A percentile compares a stretch with the other conserved stretches of the same genome.
These are phyloP conservation scores for Magnaporthiopsis incrustans DNA, from an alignment of 2,329 filamentous ascomycete genomes.

Conservation along the genomic window DNA sequence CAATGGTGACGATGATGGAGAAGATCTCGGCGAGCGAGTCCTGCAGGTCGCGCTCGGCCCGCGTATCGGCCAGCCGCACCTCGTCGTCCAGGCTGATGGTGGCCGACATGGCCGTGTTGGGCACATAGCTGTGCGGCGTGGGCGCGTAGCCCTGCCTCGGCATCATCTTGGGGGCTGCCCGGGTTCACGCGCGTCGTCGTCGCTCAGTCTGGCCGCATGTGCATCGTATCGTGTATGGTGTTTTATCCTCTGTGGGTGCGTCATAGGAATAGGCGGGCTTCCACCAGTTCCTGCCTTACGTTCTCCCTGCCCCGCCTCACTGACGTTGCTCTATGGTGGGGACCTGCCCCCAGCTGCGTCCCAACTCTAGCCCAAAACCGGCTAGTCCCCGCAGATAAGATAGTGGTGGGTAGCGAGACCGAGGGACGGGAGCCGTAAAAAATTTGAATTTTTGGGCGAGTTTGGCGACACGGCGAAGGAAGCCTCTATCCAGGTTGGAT, in stretches of 20 bases:
- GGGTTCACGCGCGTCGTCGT: too few species aligned
- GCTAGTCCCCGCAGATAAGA: conserved; percentile 13
- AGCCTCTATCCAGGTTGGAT: background rate
- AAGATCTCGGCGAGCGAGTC: conserved; percentile 96
- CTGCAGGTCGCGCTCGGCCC: conserved; percentile 84
- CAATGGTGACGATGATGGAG: conserved; percentile 91
- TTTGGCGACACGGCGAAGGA: conserved; percentile 10
- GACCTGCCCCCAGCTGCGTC: background rate
- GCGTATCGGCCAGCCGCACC: conserved; percentile 81
- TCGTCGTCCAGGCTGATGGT: conserved; percentile 96
- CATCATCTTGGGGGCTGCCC: conserved; percentile 34
- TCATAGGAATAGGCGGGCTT: too few species aligned
- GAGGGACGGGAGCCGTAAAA: conserved; percentile 13
- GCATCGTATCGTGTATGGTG: too few species aligned
- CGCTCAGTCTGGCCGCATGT: too few species aligned
- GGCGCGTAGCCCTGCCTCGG: conserved; percentile 72
- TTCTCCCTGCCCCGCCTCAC: too few species aligned
- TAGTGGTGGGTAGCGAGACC: conserved; percentile 14
- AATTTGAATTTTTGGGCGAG: conserved; percentile 8
- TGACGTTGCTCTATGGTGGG: background rate
- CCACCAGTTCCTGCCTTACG: too few species aligned
- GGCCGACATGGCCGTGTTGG: conserved; percentile 72
- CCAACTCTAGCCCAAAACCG: background rate
- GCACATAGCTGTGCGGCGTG: conserved; percentile 85
- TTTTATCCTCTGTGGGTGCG: too few species aligned